Evolutionary conservation across 1,139 yeast genomes (phyloP), one percentile per base, ranked within the genome.

Genomic region (Candida smagusa): DNA sequence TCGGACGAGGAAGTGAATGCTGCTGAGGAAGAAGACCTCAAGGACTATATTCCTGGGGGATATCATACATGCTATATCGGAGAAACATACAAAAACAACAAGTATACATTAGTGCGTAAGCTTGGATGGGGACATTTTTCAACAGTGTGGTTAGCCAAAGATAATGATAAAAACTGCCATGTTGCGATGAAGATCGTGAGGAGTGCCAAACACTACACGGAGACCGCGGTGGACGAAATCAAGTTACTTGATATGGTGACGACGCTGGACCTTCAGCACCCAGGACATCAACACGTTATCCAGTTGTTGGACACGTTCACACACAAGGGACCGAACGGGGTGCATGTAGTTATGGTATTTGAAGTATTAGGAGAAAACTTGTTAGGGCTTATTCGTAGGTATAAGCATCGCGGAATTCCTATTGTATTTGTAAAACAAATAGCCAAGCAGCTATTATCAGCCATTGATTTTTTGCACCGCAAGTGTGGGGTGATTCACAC

Each of bases 61-160:
- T 68, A 68, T 47, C 74, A 68, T 44, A 66, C 72, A 2, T 70
- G 70, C 35, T 55, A 48, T 40, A 63, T 64, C 34, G 71, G 72
- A 12, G 73, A 67, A 34, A 51, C 51, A 28, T 69, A 66, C 47
- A 59, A 59, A 39, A 60, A 67, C 30, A 48, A 50, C 34, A 59
- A 56, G 36, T 69, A 69, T 48, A 59, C 67, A 2, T 50, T 67
- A 22, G 56, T 67, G 12, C 51, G 71, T 13, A 68, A 68, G 46
- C 52, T 69, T 11, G 77, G 77, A 2, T 72, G 77, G 77, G 77
- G 77, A 22, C 77, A 72, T 47, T 72, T 72, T 43, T 68, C 74
- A 21, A 72, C 77, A 3, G 77, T 72, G 9, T 72, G 77, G 77
- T 53, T 72, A 24, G 77, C 77, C 2, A 57, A 68, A 34, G 63